phyloP scores from a whole-genome alignment of 768 basidiomycete species.

The Russula sp. region DNA sequence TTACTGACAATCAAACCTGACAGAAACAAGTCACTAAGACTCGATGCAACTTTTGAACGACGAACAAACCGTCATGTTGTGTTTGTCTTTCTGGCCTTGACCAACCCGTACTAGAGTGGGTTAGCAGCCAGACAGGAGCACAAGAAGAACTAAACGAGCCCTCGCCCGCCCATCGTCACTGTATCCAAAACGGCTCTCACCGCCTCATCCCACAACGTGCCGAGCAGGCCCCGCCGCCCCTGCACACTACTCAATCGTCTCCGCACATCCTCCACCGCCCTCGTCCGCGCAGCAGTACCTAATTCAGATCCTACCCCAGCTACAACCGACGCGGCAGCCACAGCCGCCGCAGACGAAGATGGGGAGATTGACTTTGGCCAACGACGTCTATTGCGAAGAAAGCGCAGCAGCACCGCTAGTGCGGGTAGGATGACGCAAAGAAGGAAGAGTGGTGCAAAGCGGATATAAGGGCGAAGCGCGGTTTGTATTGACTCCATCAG shows the following conservation, averaged over 20 bases:
- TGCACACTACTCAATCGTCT: conserved; percentile 24
- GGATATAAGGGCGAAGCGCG: conserved; percentile 21
- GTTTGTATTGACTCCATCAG: conserved; percentile 14
- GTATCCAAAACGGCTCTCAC: conserved; percentile 28
- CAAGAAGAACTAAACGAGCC: conserved; percentile 21
- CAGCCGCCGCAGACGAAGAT: background rate
- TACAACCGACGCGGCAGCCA: background rate
- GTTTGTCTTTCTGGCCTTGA: background rate
- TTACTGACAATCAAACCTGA: background rate
- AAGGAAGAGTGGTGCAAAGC: conserved; percentile 20
- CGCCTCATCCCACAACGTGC: conserved; percentile 25
- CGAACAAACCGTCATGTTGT: background rate
- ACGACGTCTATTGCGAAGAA: conserved; percentile 11
- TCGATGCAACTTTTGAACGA: background rate
- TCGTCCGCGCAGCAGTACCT: background rate
- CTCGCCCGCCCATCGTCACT: conserved; percentile 29
- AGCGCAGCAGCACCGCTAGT: conserved; percentile 22
- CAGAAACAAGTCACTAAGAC: background rate
- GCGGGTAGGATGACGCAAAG: conserved; percentile 26
- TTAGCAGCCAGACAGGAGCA: background rate
- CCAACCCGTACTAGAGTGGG: background rate
- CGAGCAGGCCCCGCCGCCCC: conserved; percentile 15
- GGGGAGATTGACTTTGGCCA: background rate
- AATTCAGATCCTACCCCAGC: background rate
- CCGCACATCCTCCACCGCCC: conserved; percentile 27